Conservation (phyloP, 768 basidiomycete species). For the Russula abietina region DNA sequence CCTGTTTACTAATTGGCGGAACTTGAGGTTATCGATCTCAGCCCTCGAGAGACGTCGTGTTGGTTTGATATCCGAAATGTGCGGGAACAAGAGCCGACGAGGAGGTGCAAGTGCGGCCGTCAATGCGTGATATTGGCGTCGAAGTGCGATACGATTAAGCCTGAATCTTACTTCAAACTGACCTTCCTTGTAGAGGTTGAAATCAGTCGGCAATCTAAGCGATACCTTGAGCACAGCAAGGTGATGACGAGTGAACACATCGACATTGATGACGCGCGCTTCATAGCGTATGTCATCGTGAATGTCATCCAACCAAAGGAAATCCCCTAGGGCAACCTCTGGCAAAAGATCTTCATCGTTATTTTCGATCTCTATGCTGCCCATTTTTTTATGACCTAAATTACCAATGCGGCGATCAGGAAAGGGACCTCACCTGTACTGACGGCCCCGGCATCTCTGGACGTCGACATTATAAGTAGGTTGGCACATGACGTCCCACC, state of each 20-base stretch:
- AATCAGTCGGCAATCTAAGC: conserved; percentile 39
- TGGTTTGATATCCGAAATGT: conserved; percentile 29
- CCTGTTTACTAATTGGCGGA: conserved; percentile 35
- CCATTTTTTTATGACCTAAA: not conserved
- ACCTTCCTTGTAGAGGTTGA: conserved; percentile 35
- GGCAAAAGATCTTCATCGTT: conserved; percentile 17
- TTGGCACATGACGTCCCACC: conserved; percentile 4
- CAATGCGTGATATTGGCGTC: conserved; percentile 58
- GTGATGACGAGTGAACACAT: not conserved
- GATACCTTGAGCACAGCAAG: conserved; percentile 42
- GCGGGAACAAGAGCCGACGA: conserved; percentile 48
- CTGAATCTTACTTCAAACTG: conserved; percentile 46
- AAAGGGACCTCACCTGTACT: not conserved
- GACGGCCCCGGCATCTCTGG: not conserved
- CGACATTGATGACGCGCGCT: conserved; percentile 1
- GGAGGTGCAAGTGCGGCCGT: conserved; percentile 38
- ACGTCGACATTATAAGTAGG: not conserved
- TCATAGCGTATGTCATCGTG: conserved; percentile 11
- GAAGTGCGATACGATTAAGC: conserved; percentile 48
- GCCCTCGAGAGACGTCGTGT: conserved; percentile 18
- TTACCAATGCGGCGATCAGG: not conserved
- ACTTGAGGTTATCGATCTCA: conserved; percentile 7
- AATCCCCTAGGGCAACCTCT: conserved; percentile 13
- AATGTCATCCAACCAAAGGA: conserved; percentile 13
- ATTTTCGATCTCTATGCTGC: conserved; percentile 13